These are phyloP conservation scores for Suillus cothurnatus DNA, from an alignment of 768 basidiomycete species.

Conservation along the genomic window DNA sequence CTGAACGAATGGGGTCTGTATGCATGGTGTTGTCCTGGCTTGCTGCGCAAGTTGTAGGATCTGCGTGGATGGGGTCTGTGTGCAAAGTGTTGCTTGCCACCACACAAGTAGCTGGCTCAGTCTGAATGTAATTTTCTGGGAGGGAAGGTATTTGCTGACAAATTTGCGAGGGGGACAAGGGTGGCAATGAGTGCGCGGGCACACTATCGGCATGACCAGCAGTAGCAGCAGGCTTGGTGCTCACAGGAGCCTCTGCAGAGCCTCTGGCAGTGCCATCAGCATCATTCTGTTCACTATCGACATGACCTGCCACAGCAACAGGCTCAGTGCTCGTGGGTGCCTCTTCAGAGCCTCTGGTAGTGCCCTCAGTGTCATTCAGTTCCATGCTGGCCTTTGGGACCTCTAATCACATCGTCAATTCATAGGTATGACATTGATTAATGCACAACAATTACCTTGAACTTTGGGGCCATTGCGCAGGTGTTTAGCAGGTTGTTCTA, in stretches of 20 bases:
- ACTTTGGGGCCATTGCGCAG: neutral
- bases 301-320: neutral
- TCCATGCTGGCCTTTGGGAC: neutral
- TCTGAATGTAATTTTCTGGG: neutral
- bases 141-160: neutral
- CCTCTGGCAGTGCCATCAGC: neutral
- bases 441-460: neutral
- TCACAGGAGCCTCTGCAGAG: neutral
- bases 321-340: neutral
- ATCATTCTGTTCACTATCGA: neutral
- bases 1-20: neutral
- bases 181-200: neutral
- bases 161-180: neutral
- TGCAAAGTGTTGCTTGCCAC: neutral
- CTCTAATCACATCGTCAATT: neutral
- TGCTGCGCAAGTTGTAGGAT: neutral
- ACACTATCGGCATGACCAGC: neutral
- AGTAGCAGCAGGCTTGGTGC: neutral
- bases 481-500: neutral
- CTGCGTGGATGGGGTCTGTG: neutral
- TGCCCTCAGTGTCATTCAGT: neutral
- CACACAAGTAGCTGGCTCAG: neutral
- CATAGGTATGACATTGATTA: neutral
- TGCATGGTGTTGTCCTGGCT: slow-evolving; percentile 1
- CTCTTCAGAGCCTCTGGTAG: neutral